Base-by-base conservation (phyloP, 192 early-diverging fungal genomes). In the Linnemannia hyalina region DNA sequence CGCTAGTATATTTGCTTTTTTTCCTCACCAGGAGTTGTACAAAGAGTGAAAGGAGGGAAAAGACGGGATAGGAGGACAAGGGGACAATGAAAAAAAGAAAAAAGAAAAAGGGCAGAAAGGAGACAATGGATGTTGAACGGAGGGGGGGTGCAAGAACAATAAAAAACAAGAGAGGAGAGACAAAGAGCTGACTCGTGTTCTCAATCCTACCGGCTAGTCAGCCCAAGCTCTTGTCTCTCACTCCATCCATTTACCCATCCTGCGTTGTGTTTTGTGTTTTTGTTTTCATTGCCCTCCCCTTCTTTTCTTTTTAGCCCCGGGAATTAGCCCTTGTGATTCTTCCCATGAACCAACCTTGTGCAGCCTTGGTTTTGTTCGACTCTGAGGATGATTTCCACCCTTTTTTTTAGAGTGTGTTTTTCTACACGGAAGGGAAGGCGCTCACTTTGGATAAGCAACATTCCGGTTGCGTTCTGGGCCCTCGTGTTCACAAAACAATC, bases 21-120 rank as follows among this genome's bases (percentile, higher is more conserved):
- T 46, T 46, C 29, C 40, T 73, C 41, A 41, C 40, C 72, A 73
- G 46, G 38, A 73, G 72, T 47, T 46, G 46, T 47, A 49, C 46
- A 73, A 20, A 49, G 36, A 16, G 22, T n/a, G n/a, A n/a, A n/a
- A 26, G 23, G 54, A 55, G 20, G n/a, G 35, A 70, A 18, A 70
- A 70, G 2, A 22, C 1, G 54, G 20, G 23, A 60, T 46, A n/a
- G 55, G 55, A 60, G 55, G 23, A 60, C 55, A 60, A 60, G 60
- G 60, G 11, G 60, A 63, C 10, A 63, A 32, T 63, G 60, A 63
- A 29, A n/a, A 4, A 73, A 73, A 47, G 40, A 29, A 46, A 35
- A 35, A 1, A 29, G 41, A 16, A 47, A 49, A 49, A 23, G 72
- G 44, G 23, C 23, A 42, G 44, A 32, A 41, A 46, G 72, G 46